Percentiles rank a stretch among this genome's conserved stretches.
Conservation (phyloP, 176 grass and related monocot species). For the Oryza nivara region DNA sequence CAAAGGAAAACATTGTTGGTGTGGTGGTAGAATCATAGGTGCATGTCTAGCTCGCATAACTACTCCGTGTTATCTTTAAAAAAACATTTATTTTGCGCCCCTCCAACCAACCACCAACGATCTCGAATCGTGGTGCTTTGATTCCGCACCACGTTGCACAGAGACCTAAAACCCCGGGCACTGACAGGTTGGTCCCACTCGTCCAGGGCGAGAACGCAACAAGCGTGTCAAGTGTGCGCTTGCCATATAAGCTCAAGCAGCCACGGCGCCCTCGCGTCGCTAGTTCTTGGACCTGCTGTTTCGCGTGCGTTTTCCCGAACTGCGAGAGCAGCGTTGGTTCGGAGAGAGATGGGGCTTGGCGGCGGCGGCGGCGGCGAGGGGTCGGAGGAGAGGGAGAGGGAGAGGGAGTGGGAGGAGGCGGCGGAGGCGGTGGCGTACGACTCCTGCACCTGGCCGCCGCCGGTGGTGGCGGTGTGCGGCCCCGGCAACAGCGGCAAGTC, state of each 20-base stretch:
- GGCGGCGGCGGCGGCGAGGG: background rate
- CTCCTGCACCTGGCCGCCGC: slow-evolving; percentile 67
- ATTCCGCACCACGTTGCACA: no score
- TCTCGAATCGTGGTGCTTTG: no score
- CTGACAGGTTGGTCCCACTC: no score
- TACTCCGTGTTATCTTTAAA: no score
- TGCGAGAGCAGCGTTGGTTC: no score
- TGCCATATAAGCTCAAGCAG: background rate
- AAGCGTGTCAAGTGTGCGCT: background rate
- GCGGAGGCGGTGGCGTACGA: slow-evolving; percentile 65
- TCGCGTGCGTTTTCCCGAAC: background rate
- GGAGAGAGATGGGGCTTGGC: background rate
- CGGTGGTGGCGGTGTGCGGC: slow-evolving; percentile 64
- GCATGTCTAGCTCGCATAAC: no score
- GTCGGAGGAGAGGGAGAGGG: background rate
- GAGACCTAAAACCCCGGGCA: no score
- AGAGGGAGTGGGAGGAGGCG: slow-evolving; percentile 53
- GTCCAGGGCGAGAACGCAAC: background rate
- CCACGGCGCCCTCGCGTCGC: no score
- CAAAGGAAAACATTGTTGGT: no score
- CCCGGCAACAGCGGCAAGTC: slow-evolving; percentile 77
- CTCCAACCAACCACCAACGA: no score
- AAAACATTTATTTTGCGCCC: no score
- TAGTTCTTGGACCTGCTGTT: background rate
- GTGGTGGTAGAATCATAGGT: no score